Percentiles rank a stretch among this genome's conserved stretches.
phyloP scores from a whole-genome alignment of 148 eudicot species.

The Camellia sinensis region DNA sequence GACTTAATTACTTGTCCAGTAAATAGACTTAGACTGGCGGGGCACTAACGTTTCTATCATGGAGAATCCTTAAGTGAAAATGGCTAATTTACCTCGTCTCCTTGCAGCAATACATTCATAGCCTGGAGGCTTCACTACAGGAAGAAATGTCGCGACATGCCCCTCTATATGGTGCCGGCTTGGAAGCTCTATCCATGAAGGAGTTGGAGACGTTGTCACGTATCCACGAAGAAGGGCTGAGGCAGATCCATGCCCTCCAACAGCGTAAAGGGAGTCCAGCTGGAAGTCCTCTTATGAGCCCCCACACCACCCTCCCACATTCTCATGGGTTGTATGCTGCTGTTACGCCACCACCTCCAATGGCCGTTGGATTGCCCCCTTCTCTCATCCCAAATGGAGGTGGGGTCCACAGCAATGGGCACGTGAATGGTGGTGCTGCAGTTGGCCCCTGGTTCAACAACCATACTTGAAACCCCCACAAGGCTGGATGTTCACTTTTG shows the following conservation, averaged over 20 bases:
- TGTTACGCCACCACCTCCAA: conserved; percentile 37
- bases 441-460: conserved; percentile 84
- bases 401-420: conserved; percentile 66
- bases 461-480: conserved; percentile 33
- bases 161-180: conserved; percentile 85
- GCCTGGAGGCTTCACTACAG: conserved; percentile 63
- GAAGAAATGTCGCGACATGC: conserved; percentile 95
- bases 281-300: conserved; percentile 50
- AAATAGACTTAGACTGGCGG: not conserved
- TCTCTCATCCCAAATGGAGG: conserved; percentile 52
- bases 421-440: conserved; percentile 54
- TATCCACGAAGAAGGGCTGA: conserved; percentile 84
- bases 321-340: conserved; percentile 50
- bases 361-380: conserved; percentile 65
- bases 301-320: conserved; percentile 48
- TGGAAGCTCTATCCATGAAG: conserved; percentile 77
- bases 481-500: not conserved
- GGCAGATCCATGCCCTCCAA: conserved; percentile 75
- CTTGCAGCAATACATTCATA: conserved; percentile 85
- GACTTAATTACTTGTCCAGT: not conserved
- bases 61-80: not conserved
- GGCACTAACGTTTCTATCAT: not conserved
- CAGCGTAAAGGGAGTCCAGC: conserved; percentile 56
- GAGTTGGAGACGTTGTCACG: conserved; percentile 84
- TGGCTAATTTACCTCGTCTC: conserved; percentile 13